phyloP scores from a whole-genome alignment of 371 early-diverging fungal species.

The Mucor velutinosus region DNA sequence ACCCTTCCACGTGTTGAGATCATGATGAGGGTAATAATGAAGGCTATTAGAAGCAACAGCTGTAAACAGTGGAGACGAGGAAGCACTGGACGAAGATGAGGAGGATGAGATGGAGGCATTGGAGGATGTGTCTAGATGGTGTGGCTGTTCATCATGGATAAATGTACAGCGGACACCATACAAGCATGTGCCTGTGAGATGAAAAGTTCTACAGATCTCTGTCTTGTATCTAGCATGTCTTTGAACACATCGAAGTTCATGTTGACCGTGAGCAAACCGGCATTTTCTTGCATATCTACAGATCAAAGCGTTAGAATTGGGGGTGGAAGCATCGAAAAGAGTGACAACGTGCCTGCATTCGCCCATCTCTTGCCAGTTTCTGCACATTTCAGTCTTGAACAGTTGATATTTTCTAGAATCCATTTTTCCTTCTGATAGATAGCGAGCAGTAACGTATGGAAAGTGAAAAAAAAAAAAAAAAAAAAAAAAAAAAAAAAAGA shows the following conservation, averaged over 20 bases:
- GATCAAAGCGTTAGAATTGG: not conserved
- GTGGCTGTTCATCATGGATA: slow-evolving; percentile 68
- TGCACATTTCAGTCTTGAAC: slow-evolving; percentile 95
- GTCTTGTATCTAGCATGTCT: slow-evolving; percentile 97
- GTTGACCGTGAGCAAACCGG: slow-evolving; percentile 91
- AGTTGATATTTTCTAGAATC: slow-evolving; percentile 47
- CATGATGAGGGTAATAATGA: not conserved
- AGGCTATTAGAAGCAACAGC: not conserved
- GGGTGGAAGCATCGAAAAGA: no score
- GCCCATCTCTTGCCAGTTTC: slow-evolving; percentile 79
- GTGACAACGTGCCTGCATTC: slow-evolving; percentile 17
- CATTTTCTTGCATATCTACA: slow-evolving; percentile 88
- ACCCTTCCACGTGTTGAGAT: not conserved
- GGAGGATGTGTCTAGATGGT: not conserved
- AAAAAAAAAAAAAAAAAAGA: not conserved
- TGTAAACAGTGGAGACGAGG: not conserved
- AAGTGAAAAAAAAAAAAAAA: slow-evolving; percentile 2
- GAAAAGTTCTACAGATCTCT: slow-evolving; percentile 86
- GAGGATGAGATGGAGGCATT: not conserved
- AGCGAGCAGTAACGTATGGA: not conserved
- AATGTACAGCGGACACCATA: slow-evolving; percentile 97
- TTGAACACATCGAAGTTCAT: slow-evolving; percentile 80
- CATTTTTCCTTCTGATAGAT: slow-evolving; percentile 1
- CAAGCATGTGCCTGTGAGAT: slow-evolving; percentile 88
- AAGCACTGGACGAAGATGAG: not conserved